Conservation (phyloP, 2,329 filamentous ascomycete species). For the Lachnellula willkommii region DNA sequence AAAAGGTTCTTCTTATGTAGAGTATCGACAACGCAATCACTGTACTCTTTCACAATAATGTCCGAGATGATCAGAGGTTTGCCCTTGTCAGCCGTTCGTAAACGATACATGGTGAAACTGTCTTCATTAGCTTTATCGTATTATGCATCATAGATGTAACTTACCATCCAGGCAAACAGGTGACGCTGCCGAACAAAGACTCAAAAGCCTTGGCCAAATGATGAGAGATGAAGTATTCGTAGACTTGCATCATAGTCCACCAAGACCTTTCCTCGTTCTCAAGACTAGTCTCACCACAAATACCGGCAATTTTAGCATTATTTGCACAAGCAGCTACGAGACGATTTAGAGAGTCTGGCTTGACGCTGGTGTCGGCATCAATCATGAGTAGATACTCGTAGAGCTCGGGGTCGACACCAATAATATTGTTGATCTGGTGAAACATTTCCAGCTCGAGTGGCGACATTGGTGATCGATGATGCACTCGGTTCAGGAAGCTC, state of each 20-base stretch:
- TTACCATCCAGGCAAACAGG: slow-evolving; percentile 98
- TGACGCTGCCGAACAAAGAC: slow-evolving; percentile 94
- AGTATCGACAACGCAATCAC: slow-evolving; percentile 84
- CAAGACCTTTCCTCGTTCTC: slow-evolving; percentile 93
- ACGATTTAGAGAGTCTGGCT: slow-evolving; percentile 85
- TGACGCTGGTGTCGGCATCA: slow-evolving; percentile 92
- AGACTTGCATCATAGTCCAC: slow-evolving; percentile 99
- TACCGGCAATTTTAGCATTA: slow-evolving; percentile 92
- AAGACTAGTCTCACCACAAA: slow-evolving; percentile 93
- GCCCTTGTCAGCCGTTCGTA: slow-evolving; percentile 88
- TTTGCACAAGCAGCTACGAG: slow-evolving; percentile 89
- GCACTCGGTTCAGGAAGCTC: slow-evolving; percentile 96
- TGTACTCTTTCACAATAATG: slow-evolving; percentile 80
- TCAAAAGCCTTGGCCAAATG: slow-evolving; percentile 96
- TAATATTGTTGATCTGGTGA: slow-evolving; percentile 98
- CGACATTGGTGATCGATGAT: slow-evolving; percentile 89
- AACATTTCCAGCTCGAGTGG: slow-evolving; percentile 97
- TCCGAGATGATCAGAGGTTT: slow-evolving; percentile 92
- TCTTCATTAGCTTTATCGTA: slow-evolving; percentile 33
- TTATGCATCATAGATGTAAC: slow-evolving; percentile 29
- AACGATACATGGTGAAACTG: slow-evolving; percentile 98
- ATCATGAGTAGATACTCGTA: slow-evolving; percentile 98
- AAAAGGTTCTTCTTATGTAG: slow-evolving; percentile 91
- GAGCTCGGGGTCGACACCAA: slow-evolving; percentile 92
- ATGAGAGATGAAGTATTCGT: slow-evolving; percentile 99